Percentiles rank a stretch among this genome's conserved stretches.
Evolutionary conservation across 345 rosid genomes (phyloP).

Genomic region (Arabis alpina): DNA sequence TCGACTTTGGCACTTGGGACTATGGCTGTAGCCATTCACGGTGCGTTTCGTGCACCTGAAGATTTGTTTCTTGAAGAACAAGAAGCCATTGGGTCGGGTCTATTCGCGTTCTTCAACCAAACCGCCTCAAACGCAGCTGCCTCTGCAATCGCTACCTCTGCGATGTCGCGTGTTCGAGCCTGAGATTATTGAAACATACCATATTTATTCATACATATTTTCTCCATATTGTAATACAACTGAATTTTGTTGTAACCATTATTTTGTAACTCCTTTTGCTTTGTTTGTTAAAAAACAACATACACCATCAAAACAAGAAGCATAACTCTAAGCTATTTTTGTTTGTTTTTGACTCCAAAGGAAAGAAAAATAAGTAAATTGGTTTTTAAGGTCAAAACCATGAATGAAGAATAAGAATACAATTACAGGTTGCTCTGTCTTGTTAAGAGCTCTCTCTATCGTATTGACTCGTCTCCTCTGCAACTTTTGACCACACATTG

Average conservation of each 20-base stretch:
- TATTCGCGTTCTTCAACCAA: slow-evolving; percentile 46
- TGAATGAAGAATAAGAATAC: slow-evolving; percentile 26
- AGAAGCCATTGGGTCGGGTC: slow-evolving; percentile 46
- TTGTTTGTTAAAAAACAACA: neutral
- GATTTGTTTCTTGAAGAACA: slow-evolving; percentile 62
- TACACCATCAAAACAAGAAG: neutral
- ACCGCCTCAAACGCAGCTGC: slow-evolving; percentile 49
- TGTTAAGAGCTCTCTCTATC: slow-evolving; percentile 49
- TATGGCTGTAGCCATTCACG: slow-evolving; percentile 52
- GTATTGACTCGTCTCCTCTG: slow-evolving; percentile 83
- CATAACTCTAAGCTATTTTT: neutral
- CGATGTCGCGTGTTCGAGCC: slow-evolving; percentile 47
- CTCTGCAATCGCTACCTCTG: slow-evolving; percentile 38
- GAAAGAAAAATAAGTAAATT: neutral
- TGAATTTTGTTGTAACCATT: slow-evolving; percentile 29
- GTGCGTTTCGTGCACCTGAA: slow-evolving; percentile 53
- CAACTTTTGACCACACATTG: slow-evolving; percentile 88
- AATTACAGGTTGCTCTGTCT: slow-evolving; percentile 18
- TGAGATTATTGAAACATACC: neutral
- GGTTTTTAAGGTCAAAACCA: slow-evolving; percentile 22
- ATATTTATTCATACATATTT: slow-evolving; percentile 15
- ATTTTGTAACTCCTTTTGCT: slow-evolving; percentile 12
- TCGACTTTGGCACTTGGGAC: slow-evolving; percentile 46
- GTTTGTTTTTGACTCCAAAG: neutral
- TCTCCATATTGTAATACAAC: neutral